phyloP scores from a whole-genome alignment of 805 yeast species.

The Wickerhamomyces bisporus region DNA sequence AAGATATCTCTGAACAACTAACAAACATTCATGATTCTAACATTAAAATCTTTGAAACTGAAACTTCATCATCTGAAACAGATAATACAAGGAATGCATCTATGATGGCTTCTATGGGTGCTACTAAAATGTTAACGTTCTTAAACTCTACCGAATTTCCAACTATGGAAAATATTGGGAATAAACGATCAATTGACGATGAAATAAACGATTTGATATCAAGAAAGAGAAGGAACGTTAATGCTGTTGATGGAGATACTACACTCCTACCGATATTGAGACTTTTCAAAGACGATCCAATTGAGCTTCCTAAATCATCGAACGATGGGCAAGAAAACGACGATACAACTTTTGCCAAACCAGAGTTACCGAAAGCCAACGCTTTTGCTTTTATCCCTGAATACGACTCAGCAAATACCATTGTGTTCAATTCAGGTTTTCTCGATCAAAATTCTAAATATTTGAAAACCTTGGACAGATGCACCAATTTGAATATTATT shows the following conservation, averaged over 20 bases:
- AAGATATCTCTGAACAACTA: too few species aligned
- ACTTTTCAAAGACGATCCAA: background rate
- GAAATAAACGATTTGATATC: slow-evolving; percentile 15
- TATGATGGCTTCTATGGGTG: background rate
- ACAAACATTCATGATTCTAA: background rate
- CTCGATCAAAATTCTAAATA: background rate
- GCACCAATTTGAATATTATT: slow-evolving; percentile 2
- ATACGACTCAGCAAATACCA: background rate
- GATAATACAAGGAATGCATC: background rate
- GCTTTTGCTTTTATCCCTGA: background rate
- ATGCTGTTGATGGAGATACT: background rate
- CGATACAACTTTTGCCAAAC: background rate
- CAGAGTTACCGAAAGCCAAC: background rate
- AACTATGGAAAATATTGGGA: background rate
- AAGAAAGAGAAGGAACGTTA: slow-evolving; percentile 2
- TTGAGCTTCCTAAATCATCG: background rate
- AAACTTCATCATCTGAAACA: background rate
- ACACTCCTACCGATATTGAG: background rate
- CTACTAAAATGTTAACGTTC: background rate
- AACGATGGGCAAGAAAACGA: background rate
- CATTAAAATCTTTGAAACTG: background rate
- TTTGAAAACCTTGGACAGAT: background rate
- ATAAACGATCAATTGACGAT: slow-evolving; percentile 13
- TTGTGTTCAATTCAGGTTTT: slow-evolving; percentile 8
- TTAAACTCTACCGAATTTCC: background rate